Conservation (phyloP, 2,329 filamentous ascomycete species). For the Epichloe baconii region DNA sequence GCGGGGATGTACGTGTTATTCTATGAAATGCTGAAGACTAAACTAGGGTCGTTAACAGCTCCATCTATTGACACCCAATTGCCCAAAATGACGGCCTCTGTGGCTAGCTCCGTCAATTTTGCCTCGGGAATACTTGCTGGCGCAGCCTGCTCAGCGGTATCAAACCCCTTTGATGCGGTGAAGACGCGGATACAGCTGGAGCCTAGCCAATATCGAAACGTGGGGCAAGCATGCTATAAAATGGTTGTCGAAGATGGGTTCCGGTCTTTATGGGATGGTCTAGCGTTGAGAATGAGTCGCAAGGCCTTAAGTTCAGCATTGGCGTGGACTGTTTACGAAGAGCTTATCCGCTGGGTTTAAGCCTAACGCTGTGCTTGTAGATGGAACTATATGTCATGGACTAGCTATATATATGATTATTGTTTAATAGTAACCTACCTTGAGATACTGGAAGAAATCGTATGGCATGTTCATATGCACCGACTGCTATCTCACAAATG, state of each 20-base stretch:
- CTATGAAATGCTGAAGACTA: slow-evolving; percentile 72
- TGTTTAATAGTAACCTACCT: too few relatives aligned
- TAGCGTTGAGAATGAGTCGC: slow-evolving; percentile 74
- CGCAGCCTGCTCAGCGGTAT: slow-evolving; percentile 70
- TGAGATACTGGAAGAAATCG: too few relatives aligned
- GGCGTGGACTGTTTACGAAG: slow-evolving; percentile 95
- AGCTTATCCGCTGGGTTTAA: slow-evolving; percentile 56
- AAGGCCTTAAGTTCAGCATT: slow-evolving; percentile 91
- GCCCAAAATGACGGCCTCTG: slow-evolving; percentile 16
- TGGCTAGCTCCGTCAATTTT: slow-evolving; percentile 65
- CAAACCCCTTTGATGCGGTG: slow-evolving; percentile 93
- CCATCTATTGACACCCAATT: slow-evolving; percentile 6
- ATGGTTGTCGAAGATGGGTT: slow-evolving; percentile 77
- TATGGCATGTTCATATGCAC: too few relatives aligned
- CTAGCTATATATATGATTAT: too few relatives aligned
- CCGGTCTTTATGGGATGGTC: slow-evolving; percentile 69
- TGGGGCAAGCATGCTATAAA: slow-evolving; percentile 58
- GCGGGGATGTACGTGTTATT: slow-evolving; percentile 89
- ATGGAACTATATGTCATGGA: too few relatives aligned
- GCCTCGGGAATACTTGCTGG: slow-evolving; percentile 69
- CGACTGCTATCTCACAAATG: too few relatives aligned
- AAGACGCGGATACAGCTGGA: slow-evolving; percentile 92
- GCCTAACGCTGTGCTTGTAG: too few relatives aligned
- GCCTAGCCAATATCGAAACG: slow-evolving; percentile 70
- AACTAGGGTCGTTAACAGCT: slow-evolving; percentile 26